phyloP scores from a whole-genome alignment of 2,329 filamentous ascomycete genomes.

The Cyphellophora attinorum region DNA sequence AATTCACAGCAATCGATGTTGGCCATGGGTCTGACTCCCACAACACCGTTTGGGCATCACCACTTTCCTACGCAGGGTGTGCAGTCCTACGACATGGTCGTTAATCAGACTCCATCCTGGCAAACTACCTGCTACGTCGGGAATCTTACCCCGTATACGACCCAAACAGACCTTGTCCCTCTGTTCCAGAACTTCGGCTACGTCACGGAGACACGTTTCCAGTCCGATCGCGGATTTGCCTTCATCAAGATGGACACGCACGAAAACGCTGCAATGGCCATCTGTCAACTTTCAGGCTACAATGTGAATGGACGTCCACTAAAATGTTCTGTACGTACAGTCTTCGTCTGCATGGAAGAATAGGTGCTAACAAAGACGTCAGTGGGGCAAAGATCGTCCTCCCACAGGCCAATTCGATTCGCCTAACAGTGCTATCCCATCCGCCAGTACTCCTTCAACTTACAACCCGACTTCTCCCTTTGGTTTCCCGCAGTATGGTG shows the following conservation, averaged over 20 bases:
- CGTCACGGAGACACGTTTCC: slow-evolving; percentile 94
- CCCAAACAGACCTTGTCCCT: slow-evolving; percentile 91
- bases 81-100: slow-evolving; percentile 95
- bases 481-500: slow-evolving; percentile 92
- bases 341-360: slow-evolving; percentile 6
- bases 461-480: slow-evolving; percentile 71
- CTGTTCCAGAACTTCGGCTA: slow-evolving; percentile 98
- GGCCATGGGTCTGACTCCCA: slow-evolving; percentile 96
- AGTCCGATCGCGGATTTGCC: slow-evolving; percentile 93
- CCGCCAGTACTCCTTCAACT: slow-evolving; percentile 55
- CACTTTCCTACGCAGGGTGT: slow-evolving; percentile 96
- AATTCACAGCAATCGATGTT: slow-evolving; percentile 96
- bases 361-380: slow-evolving; percentile 25
- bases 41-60: slow-evolving; percentile 90
- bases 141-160: slow-evolving; percentile 95
- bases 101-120: slow-evolving; percentile 90
- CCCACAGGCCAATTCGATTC: slow-evolving; percentile 72
- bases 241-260: slow-evolving; percentile 99
- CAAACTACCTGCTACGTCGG: slow-evolving; percentile 98
- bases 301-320: slow-evolving; percentile 93
- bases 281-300: slow-evolving; percentile 95
- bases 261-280: slow-evolving; percentile 96
- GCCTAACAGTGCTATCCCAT: slow-evolving; percentile 65
- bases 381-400: slow-evolving; percentile 99
- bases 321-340: slow-evolving; percentile 86